Conservation (phyloP, 2,329 filamentous ascomycete genomes). For the Harringtonia lauricola region DNA sequence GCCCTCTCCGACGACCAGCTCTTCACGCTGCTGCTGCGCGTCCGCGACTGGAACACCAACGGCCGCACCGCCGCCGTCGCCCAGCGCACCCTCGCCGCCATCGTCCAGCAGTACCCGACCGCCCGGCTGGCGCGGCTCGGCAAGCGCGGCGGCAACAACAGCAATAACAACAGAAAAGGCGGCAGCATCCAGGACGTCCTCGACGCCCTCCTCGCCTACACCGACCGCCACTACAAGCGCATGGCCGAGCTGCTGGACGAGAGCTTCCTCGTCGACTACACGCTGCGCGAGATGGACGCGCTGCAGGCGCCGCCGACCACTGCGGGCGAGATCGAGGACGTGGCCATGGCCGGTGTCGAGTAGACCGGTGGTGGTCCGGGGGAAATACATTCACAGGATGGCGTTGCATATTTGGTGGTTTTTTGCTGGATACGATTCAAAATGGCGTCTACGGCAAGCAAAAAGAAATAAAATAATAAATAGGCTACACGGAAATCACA, state of each 20-base stretch:
- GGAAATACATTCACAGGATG: no score
- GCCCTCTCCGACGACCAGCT: conserved; percentile 75
- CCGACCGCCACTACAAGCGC: conserved; percentile 82
- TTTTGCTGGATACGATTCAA: no score
- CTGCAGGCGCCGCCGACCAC: conserved; percentile 32
- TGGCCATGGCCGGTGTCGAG: conserved; percentile 13
- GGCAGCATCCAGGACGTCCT: conserved; percentile 72
- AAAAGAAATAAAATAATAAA: no score
- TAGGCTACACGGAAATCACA: no score
- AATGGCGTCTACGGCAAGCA: no score
- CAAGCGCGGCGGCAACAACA: conserved; percentile 34
- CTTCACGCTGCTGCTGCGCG: conserved; percentile 65
- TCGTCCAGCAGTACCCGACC: conserved; percentile 74
- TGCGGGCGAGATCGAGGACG: conserved; percentile 9
- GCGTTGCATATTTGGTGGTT: no score
- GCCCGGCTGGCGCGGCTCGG: conserved; percentile 61
- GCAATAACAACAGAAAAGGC: conserved; percentile 37
- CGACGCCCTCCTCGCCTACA: conserved; percentile 80
- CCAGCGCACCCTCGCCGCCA: conserved; percentile 69
- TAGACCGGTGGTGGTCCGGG: no score
- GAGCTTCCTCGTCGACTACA: conserved; percentile 90
- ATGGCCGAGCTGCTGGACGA: conserved; percentile 87
- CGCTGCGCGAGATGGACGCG: conserved; percentile 83
- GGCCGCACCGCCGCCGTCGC: conserved; percentile 75
- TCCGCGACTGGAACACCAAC: conserved; percentile 97